Evolutionary conservation across 2,329 filamentous ascomycete species (phyloP).

Genomic region (Fusarium keratoplasticum): DNA sequence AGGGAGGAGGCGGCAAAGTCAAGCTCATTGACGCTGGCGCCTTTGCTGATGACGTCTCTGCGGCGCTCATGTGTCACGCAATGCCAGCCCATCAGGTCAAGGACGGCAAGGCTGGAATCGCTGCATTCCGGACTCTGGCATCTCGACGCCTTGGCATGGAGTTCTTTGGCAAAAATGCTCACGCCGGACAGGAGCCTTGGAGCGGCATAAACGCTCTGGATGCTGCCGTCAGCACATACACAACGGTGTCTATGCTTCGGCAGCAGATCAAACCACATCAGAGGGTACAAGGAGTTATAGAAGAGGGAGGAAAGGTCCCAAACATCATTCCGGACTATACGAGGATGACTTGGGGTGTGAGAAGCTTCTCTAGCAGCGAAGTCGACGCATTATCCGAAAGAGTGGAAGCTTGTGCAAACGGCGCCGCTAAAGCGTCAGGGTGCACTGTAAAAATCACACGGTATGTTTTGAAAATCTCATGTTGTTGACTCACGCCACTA

Average conservation of each 20-base stretch:
- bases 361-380: not conserved
- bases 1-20: not conserved
- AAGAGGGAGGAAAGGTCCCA: not conserved
- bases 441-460: not conserved
- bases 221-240: not conserved
- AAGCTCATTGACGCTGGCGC: not conserved
- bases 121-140: not conserved
- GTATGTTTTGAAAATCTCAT: not conserved
- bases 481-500: not conserved
- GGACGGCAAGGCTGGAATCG: not conserved
- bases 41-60: not conserved
- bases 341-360: not conserved
- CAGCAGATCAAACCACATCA: not conserved
- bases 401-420: not conserved
- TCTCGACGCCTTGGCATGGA: not conserved
- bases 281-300: not conserved
- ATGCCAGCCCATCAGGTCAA: not conserved
- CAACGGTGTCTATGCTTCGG: not conserved
- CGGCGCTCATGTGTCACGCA: not conserved
- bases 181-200: not conserved
- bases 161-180: not conserved
- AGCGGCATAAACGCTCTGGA: not conserved
- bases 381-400: not conserved
- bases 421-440: not conserved
- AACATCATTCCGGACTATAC: not conserved